Conservation (phyloP, 1,139 yeast species). For the Petasospora rhodanensis region DNA sequence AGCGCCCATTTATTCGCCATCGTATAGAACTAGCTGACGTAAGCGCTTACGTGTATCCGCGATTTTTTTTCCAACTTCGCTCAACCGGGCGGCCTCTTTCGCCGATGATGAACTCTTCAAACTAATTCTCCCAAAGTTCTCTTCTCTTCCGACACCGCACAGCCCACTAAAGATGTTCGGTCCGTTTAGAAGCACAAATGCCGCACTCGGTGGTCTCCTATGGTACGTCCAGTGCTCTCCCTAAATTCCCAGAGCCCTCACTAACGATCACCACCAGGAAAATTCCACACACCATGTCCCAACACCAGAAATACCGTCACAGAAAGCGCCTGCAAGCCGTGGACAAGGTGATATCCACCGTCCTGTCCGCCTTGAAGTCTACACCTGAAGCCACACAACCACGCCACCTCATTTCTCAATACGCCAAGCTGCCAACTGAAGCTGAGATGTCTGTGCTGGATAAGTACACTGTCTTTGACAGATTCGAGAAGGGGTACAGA, state of each 20-base stretch:
- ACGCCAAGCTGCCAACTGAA: slow-evolving; percentile 64
- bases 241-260: neutral
- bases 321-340: slow-evolving; percentile 78
- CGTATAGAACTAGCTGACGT: too few species aligned
- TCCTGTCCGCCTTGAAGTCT: slow-evolving; percentile 55
- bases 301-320: slow-evolving; percentile 76
- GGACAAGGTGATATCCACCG: slow-evolving; percentile 69
- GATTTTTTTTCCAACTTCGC: too few species aligned
- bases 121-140: neutral
- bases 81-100: too few species aligned
- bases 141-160: too few species aligned
- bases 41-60: too few species aligned
- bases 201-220: slow-evolving; percentile 73
- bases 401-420: slow-evolving; percentile 24
- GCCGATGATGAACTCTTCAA: too few species aligned
- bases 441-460: slow-evolving; percentile 73
- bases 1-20: too few species aligned
- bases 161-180: slow-evolving; percentile 68
- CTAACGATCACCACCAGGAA: slow-evolving; percentile 36
- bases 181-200: slow-evolving; percentile 64
- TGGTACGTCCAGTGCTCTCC: slow-evolving; percentile 50
- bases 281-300: slow-evolving; percentile 72
- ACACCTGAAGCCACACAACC: slow-evolving; percentile 21
- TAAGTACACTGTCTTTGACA: slow-evolving; percentile 84
- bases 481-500: slow-evolving; percentile 71